phyloP scores from a whole-genome alignment of 495 filamentous ascomycete genomes.

The Aspergillus ellipticus region DNA sequence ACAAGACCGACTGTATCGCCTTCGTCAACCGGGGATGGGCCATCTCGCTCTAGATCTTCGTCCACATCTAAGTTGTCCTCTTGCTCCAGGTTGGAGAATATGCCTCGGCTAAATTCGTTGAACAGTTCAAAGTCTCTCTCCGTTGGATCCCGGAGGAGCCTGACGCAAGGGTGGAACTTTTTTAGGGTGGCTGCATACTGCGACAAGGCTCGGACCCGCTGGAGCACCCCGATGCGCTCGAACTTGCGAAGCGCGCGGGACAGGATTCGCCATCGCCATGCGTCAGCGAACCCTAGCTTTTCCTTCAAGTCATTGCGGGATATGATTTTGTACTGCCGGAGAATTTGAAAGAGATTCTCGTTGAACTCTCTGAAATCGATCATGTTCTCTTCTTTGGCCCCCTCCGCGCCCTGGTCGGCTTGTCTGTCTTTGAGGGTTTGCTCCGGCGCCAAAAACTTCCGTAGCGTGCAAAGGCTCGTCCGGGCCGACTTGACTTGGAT shows the following conservation, averaged over 20 bases:
- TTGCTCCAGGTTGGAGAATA: slow-evolving; percentile 31
- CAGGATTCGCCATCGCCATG: slow-evolving; percentile 63
- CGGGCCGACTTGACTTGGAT: slow-evolving; percentile 59
- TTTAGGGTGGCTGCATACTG: slow-evolving; percentile 32
- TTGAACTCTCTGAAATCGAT: slow-evolving; percentile 45
- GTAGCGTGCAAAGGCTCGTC: slow-evolving; percentile 66
- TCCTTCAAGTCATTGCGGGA: slow-evolving; percentile 59
- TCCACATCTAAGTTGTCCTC: slow-evolving; percentile 40
- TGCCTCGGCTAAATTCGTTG: slow-evolving; percentile 33
- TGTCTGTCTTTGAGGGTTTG: slow-evolving; percentile 7
- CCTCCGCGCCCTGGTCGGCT: slow-evolving; percentile 7
- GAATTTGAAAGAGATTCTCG: slow-evolving; percentile 42
- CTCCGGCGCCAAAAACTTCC: slow-evolving; percentile 48
- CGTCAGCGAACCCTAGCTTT: slow-evolving; percentile 55
- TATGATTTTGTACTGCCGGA: slow-evolving; percentile 45
- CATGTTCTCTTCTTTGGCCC: slow-evolving; percentile 13
- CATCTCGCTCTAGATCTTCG: slow-evolving; percentile 29
- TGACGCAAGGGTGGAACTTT: slow-evolving; percentile 56
- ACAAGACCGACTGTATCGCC: slow-evolving; percentile 19
- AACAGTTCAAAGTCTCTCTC: slow-evolving; percentile 60
- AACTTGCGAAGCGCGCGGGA: slow-evolving; percentile 66
- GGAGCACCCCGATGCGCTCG: slow-evolving; percentile 63
- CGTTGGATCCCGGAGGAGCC: slow-evolving; percentile 70
- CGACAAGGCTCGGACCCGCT: slow-evolving; percentile 61
- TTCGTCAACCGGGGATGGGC: slow-evolving; percentile 10